phyloP scores from a whole-genome alignment of 1,284 basidiomycete species.

The Malassezia brasiliensis region DNA sequence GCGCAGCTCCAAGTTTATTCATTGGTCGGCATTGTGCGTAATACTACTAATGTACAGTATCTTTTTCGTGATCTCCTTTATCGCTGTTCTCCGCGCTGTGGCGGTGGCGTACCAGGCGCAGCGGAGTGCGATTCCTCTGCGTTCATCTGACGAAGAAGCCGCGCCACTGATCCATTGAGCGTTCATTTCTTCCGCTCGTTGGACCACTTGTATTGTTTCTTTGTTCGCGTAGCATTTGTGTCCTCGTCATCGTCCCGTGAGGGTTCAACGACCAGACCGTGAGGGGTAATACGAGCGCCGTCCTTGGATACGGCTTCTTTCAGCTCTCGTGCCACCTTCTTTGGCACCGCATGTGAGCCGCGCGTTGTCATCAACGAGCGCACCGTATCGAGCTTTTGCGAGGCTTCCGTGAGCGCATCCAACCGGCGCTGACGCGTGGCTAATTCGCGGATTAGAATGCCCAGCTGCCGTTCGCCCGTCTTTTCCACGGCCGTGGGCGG shows the following conservation, averaged over 20 bases:
- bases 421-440: constrained; percentile 29
- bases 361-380: constrained; percentile 34
- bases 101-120: constrained; percentile 52
- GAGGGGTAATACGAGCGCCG: constrained; percentile 7
- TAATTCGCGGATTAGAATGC: constrained; percentile 30
- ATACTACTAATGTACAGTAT: constrained; percentile 42
- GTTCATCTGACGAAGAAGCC: constrained; percentile 63
- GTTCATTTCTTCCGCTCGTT: constrained; percentile 18
- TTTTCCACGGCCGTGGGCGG: constrained; percentile 7
- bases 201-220: constrained; percentile 19
- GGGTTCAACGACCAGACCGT: constrained; percentile 8
- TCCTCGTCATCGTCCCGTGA: constrained; percentile 5
- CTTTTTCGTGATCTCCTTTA: constrained; percentile 72
- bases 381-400: constrained; percentile 32
- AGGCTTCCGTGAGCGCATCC: constrained; percentile 27
- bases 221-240: not conserved
- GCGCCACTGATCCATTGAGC: constrained; percentile 56
- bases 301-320: constrained; percentile 12
- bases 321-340: constrained; percentile 6
- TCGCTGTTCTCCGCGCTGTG: constrained; percentile 68
- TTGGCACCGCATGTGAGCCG: constrained; percentile 15
- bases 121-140: constrained; percentile 50
- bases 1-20: constrained; percentile 58
- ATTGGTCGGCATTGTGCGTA: constrained; percentile 65
- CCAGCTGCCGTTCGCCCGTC: constrained; percentile 29